Evolutionary conservation across 352 stramenopile species (phyloP), one percentile per base, ranked within the genome.

Genomic region (Aphanomyces euteiches): DNA sequence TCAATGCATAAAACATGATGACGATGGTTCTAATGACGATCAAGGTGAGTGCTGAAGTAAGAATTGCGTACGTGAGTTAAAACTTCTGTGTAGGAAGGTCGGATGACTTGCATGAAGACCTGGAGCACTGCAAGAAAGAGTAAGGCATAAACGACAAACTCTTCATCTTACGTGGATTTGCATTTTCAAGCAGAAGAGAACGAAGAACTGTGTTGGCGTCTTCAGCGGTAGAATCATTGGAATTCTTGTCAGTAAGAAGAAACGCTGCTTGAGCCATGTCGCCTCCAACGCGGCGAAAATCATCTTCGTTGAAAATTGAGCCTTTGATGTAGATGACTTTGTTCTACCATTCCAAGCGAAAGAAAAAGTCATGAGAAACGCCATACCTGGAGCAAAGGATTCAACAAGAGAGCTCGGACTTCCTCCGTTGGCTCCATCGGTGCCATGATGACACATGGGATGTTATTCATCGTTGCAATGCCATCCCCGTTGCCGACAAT

Each of bases 241-340:
- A 76, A 4, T 78, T 74, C 61, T 89, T 89, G 4, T 78, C 77
- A 17, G 79, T 79, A 7, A 89, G 69, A 4, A 89, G 73, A 41
- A 89, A 89, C 41, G 80, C 87, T 5, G 80, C 82, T 17, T 80
- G 74, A 5, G 82, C 82, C 45, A 73, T 63, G 64, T 89, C 82
- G 5, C 77, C 76, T 0, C 77, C 82, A 40, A 89, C 80, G 45
- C 82, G 80, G 58, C 79, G 87, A 47, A 89, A 74, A 45, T 89
- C 82, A 61, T 89, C 82, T 58, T 87, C 82, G 38, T 74, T 81
- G 78, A 89, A 84, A 5, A 89, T 77, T 1, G 80, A 88, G 34
- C 79, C 80, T 39, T 89, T 89, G 66, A 89, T 85, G 73, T 84
- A 89, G 13, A 71, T 81, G 5, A 89, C 82, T 19, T 78, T 77